These are phyloP conservation scores for Colletotrichum karsti DNA, from an alignment of 2,329 filamentous ascomycete genomes.

Conservation along the genomic window DNA sequence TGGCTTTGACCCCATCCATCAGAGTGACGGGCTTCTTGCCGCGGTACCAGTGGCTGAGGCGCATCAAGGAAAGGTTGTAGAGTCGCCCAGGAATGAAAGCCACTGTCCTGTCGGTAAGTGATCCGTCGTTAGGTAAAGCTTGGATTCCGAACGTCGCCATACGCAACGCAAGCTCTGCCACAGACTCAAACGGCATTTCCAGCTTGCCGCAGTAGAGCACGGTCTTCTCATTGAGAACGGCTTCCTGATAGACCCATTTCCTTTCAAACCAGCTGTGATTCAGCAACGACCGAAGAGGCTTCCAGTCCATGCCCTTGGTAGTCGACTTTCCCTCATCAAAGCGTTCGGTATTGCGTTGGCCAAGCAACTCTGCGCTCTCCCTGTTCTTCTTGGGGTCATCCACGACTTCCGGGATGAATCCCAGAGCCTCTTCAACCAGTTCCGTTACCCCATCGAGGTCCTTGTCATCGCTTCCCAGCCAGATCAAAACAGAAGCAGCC, in stretches of 20 bases:
- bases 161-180: neutral
- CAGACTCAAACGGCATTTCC: neutral
- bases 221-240: neutral
- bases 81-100: neutral
- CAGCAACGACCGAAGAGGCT: neutral
- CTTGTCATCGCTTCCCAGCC: neutral
- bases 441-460: neutral
- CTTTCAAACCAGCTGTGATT: constrained; percentile 3
- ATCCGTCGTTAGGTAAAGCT: neutral
- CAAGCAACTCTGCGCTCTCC: neutral
- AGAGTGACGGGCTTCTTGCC: constrained; percentile 3
- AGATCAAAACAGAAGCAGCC: neutral
- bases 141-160: neutral
- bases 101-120: neutral
- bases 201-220: constrained; percentile 8
- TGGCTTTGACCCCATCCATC: constrained; percentile 5
- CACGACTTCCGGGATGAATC: neutral
- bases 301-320: neutral
- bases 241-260: constrained; percentile 11
- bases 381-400: neutral
- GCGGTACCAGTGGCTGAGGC: neutral
- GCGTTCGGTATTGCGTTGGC: neutral
- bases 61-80: constrained; percentile 13
- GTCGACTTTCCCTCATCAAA: neutral
- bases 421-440: neutral